These are phyloP conservation scores for Paramecium pentaurelia DNA, from an alignment of 73 alveolate species.

Conservation along the genomic window DNA sequence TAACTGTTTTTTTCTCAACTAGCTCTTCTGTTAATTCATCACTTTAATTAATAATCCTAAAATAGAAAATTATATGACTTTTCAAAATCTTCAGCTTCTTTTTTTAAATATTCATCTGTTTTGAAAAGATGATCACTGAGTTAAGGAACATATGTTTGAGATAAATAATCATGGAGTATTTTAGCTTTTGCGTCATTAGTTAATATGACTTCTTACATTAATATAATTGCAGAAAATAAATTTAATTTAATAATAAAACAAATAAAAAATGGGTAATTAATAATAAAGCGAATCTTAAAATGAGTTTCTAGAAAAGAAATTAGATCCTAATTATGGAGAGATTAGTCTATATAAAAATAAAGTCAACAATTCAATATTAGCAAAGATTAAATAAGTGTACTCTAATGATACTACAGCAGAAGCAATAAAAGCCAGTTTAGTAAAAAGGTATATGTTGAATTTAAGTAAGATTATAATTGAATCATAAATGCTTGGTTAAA, in stretches of 20 bases:
- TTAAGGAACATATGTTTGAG: neutral
- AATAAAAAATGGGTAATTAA: neutral
- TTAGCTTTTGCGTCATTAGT: neutral
- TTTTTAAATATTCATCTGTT: neutral
- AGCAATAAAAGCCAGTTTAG: neutral
- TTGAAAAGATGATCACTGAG: slow-evolving; percentile 2
- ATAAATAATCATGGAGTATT: slow-evolving; percentile 14
- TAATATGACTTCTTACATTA: slow-evolving; percentile 14
- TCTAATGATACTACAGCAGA: neutral
- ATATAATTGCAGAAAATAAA: neutral
- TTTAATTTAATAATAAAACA: neutral
- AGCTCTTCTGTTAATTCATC: neutral
- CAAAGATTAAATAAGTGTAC: neutral
- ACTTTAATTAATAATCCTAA: neutral
- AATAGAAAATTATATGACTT: neutral
- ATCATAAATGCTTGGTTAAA: neutral
- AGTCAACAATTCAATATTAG: neutral
- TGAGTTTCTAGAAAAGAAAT: neutral
- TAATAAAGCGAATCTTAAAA: neutral
- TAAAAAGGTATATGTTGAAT: neutral
- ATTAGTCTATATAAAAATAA: neutral
- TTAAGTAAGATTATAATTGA: neutral
- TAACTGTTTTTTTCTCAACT: neutral
- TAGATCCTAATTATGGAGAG: slow-evolving; percentile 28
- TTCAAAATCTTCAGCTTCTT: neutral